These are phyloP conservation scores for Yamagishiella unicocca DNA, from an alignment of 139 green algal species.

Conservation along the genomic window DNA sequence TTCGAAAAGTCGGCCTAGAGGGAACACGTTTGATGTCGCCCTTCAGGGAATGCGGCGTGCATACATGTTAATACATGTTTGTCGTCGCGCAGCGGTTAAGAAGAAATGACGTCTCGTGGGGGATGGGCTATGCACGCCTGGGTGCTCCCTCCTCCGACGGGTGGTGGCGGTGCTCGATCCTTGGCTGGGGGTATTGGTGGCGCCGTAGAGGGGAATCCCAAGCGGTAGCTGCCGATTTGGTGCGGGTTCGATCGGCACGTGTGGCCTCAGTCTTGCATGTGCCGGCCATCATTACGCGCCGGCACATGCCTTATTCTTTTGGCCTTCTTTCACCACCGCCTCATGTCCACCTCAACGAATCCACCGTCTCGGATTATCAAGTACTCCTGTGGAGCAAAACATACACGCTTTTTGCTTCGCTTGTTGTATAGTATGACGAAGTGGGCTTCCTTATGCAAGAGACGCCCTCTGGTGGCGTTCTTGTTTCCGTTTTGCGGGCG, in stretches of 20 bases:
- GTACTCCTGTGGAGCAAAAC: slow-evolving; percentile 12
- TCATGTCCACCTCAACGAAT: neutral
- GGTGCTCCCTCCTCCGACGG: too few relatives aligned
- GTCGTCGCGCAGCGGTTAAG: neutral
- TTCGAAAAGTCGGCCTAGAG: too few relatives aligned
- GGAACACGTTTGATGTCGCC: too few relatives aligned
- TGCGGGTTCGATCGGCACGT: neutral
- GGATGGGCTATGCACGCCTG: neutral
- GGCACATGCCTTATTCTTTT: slow-evolving; percentile 25
- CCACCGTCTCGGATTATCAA: neutral
- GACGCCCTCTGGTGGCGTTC: neutral
- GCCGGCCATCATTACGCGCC: neutral
- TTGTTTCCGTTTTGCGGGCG: slow-evolving; percentile 29
- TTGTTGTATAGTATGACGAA: neutral
- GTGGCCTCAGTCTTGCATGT: neutral
- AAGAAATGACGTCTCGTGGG: slow-evolving; percentile 17
- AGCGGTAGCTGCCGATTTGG: neutral
- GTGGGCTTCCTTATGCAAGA: slow-evolving; percentile 13
- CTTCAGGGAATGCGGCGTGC: neutral
- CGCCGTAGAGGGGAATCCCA: too few relatives aligned
- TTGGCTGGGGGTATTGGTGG: too few relatives aligned
- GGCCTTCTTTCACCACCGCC: slow-evolving; percentile 15
- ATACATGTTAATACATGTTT: neutral
- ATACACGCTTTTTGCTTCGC: slow-evolving; percentile 12
- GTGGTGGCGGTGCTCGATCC: too few relatives aligned